Evolutionary conservation across 2,329 filamentous ascomycete genomes (phyloP), one percentile per base, ranked within the genome.

Genomic region (Fusarium poae): DNA sequence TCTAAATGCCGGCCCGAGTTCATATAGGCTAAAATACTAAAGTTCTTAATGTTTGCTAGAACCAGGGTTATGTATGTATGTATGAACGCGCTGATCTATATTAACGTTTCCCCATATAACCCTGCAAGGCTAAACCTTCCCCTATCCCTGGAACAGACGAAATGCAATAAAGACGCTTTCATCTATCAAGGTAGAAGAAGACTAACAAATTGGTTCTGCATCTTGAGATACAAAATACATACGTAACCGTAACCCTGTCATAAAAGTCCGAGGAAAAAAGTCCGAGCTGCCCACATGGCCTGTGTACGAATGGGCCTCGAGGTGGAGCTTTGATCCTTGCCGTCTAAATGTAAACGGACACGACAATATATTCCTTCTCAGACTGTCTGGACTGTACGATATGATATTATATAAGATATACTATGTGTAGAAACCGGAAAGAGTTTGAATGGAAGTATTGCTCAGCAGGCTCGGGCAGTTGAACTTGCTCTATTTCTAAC

Each of bases 231-330:
- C 10, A 13, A n/a, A 39, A 18, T 37, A 18, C 1, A 34, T 34
- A 13, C 12, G 10, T 40, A 13, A 9, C 20, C 11, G 12, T 21
- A 43, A 5, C 11, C 27, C 9, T 43, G 15, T 43, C 8, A 15
- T 16, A 23, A 39, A 18, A 27, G 27, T 1, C 5, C 25, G 3
- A 6, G 18, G 0, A 27, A 27, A 43, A 18, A 16, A 6, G 5
- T 43, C 16, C 1, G 40, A 16, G 6, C 7, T 6, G 9, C n/a
- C 9, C 10, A 23, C 2, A 27, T 25, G 5, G 23, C 0, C 11
- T 27, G 40, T 43, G 6, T 18, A 1, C n/a, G 7, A 43, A 5
- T 27, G 10, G 6, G 16, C 23, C 23, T 43, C 10, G 8, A 13
- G 16, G 16, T 27, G 40, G 16, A 27, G n/a, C 16, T n/a, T 0